Conservation (phyloP, 805 yeast genomes). For the Barnettozyma botsteinii region DNA sequence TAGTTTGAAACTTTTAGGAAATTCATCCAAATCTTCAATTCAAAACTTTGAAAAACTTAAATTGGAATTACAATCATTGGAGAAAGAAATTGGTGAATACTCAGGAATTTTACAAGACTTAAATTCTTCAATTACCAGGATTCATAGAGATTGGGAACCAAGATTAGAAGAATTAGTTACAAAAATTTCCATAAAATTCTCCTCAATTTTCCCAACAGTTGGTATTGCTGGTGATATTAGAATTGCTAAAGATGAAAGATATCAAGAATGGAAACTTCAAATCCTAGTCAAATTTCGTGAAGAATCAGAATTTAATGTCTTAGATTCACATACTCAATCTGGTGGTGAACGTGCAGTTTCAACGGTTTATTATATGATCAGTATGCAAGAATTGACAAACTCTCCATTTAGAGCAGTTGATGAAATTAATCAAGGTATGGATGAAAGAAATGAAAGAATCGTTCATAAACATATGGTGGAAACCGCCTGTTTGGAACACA, state of each 20-base stretch:
- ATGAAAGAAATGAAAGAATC: conserved; percentile 80
- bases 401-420: conserved; percentile 95
- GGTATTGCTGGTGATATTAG: conserved; percentile 85
- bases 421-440: conserved; percentile 99
- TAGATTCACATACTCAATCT: conserved; percentile 86
- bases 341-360: conserved; percentile 98
- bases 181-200: conserved; percentile 58
- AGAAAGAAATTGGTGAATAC: conserved; percentile 20
- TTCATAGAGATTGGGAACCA: conserved; percentile 54
- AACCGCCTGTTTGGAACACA: conserved; percentile 64
- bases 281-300: conserved; percentile 84
- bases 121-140: conserved; percentile 32
- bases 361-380: conserved; percentile 83
- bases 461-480: conserved; percentile 83
- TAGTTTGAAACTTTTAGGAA: conserved; percentile 33
- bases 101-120: conserved; percentile 21
- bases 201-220: conserved; percentile 59
- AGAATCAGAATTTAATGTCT: conserved; percentile 56
- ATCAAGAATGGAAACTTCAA: conserved; percentile 74
- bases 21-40: conserved; percentile 34
- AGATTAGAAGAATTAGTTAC: conserved; percentile 46
- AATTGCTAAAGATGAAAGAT: conserved; percentile 48
- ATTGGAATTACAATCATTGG: conserved; percentile 19
- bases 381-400: conserved; percentile 79
- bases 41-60: conserved; percentile 28